Conservation (phyloP, 495 filamentous ascomycete species). For the Penicillium macrosclerotiorum region DNA sequence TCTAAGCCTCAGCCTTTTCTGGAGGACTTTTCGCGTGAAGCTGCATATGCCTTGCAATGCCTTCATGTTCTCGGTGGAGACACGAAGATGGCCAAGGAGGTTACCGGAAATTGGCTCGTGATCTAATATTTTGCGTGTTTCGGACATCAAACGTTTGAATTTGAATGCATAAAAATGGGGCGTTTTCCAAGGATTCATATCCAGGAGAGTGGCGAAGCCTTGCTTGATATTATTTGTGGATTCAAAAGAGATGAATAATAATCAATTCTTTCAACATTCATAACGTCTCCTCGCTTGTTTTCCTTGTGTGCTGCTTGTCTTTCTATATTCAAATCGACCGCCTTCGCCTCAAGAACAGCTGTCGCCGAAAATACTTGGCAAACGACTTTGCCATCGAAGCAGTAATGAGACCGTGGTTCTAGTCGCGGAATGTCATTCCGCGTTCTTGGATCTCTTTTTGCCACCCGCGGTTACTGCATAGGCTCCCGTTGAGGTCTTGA, state of each 20-base stretch:
- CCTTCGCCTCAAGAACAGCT: no score
- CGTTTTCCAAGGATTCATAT: no score
- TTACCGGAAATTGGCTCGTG: constrained; percentile 62
- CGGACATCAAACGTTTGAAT: no score
- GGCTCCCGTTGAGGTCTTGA: background rate
- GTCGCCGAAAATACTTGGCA: no score
- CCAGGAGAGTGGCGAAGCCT: no score
- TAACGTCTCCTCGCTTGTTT: no score
- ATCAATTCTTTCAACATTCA: background rate
- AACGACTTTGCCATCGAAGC: background rate
- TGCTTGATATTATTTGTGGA: no score
- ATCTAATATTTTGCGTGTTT: no score
- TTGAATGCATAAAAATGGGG: no score
- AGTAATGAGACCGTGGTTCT: no score
- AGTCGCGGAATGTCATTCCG: background rate
- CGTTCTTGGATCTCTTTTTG: background rate
- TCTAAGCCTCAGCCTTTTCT: constrained; percentile 24
- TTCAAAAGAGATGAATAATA: background rate
- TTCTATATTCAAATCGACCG: no score
- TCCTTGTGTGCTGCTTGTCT: no score
- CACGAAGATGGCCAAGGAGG: constrained; percentile 46
- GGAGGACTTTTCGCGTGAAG: constrained; percentile 69
- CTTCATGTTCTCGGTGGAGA: constrained; percentile 66
- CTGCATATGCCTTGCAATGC: constrained; percentile 71
- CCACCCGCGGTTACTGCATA: background rate